Percentiles rank a stretch among this genome's conserved stretches.
These are phyloP conservation scores for Tylopilus felleus DNA, from an alignment of 768 basidiomycete genomes.

Conservation along the genomic window DNA sequence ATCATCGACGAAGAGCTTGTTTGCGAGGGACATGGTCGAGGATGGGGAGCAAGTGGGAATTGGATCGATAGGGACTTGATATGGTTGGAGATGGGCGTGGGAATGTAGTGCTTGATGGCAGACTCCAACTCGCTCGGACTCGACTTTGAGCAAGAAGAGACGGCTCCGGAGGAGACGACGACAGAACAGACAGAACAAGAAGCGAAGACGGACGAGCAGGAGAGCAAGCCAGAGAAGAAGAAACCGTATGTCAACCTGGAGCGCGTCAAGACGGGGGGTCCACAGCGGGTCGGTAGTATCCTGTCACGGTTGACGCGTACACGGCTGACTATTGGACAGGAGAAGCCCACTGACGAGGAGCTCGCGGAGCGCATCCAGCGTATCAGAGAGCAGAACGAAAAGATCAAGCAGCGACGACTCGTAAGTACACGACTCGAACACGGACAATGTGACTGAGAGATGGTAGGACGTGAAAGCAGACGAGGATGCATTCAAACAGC, in stretches of 20 bases:
- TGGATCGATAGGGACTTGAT: neutral
- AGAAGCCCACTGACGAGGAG: constrained; percentile 66
- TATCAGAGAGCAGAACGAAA: constrained; percentile 71
- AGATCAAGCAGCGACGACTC: constrained; percentile 65
- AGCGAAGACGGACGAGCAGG: constrained; percentile 8
- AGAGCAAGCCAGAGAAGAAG: constrained; percentile 48
- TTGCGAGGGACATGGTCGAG: constrained; percentile 83
- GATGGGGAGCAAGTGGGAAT: constrained; percentile 1
- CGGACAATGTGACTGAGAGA: neutral
- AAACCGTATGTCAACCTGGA: constrained; percentile 79
- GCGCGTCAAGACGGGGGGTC: constrained; percentile 79
- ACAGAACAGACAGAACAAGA: constrained; percentile 6
- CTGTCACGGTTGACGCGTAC: neutral
- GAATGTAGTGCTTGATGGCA: constrained; percentile 33
- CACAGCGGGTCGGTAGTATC: constrained; percentile 51
- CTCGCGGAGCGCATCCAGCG: constrained; percentile 66
- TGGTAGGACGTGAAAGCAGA: constrained; percentile 75
- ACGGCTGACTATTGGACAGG: constrained; percentile 39
- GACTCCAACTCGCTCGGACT: constrained; percentile 67
- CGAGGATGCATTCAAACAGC: constrained; percentile 72
- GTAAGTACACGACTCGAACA: constrained; percentile 35
- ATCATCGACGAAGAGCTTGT: constrained; percentile 92
- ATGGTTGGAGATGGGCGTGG: constrained; percentile 22
- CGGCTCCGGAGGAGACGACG: constrained; percentile 6
- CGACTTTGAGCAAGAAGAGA: constrained; percentile 51